Base-by-base conservation (phyloP, 768 basidiomycete species). In the Trametes villosa region DNA sequence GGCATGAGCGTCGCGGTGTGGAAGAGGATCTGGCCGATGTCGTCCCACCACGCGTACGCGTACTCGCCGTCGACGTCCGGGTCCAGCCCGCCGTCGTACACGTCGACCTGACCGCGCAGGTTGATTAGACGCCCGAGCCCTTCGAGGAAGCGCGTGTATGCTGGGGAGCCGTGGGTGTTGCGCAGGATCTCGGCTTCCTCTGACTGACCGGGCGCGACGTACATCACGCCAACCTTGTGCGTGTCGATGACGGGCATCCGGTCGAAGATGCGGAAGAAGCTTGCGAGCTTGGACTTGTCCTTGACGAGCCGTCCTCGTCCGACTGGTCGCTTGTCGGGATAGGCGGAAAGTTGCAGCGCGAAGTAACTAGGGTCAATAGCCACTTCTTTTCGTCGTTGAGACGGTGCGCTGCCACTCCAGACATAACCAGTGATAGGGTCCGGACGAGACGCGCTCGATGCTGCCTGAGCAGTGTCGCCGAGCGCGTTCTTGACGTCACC, bases 1-100 rank as follows among this genome's bases (percentile, higher is more conserved):
- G 97, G 97, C 96, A 98, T 98, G 80, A 99, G 88, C 2, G 97
- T 98, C 9, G 96, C 92, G 3, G 94, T 90, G 74, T 98, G 97
- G 72, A 92, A 99, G 54, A 98, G 82, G 62, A 97, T 86, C 71
- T 98, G 96, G 4, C 91, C 87, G 50, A 98, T 95, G 69, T 98
- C 95, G 72, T 98, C 95, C 93, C 96, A 97, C 96, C 96, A 99
- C 0, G 96, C 94, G 71, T 98, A 98, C 0, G 96, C 93, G 70
- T 96, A 97, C 74, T 95, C 91, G 15, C 97, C 97, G 69, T 99
- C 95, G 68, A 91, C 86, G 62, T 94, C 92, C 9, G 93, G 86
- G 69, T 94, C 89, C 26, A 98, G 81, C 4, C 94, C 93, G 9
- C 96, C 97, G 2, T 91, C 91, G 72, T 96, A 97, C 18, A 98